These are phyloP conservation scores for Dothideomycetes sp. DNA, from an alignment of 2,329 filamentous ascomycete genomes.

Conservation along the genomic window DNA sequence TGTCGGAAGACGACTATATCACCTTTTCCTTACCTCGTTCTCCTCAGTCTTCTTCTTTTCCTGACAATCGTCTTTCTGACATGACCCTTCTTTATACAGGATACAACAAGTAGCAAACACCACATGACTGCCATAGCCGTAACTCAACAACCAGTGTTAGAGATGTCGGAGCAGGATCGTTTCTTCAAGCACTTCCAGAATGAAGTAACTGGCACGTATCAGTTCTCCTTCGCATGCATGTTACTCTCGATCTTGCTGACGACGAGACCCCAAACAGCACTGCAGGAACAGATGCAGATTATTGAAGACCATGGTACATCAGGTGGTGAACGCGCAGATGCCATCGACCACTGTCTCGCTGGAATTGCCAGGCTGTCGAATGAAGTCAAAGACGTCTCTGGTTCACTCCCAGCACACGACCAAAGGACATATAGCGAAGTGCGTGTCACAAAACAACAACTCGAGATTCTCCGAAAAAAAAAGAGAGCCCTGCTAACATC, in stretches of 20 bases:
- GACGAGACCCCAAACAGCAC: conserved; percentile 39
- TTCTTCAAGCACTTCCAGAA: conserved; percentile 80
- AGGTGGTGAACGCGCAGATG: conserved; percentile 69
- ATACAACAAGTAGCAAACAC: not conserved
- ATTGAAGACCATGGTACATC: conserved; percentile 54
- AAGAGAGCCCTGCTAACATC: too few relatives aligned
- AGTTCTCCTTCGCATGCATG: not conserved
- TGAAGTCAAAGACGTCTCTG: conserved; percentile 74
- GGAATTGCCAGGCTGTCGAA: conserved; percentile 72
- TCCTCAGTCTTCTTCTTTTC: not conserved
- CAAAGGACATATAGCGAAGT: conserved; percentile 78
- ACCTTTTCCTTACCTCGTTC: not conserved
- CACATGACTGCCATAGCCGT: conserved; percentile 10
- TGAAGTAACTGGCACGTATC: conserved; percentile 55
- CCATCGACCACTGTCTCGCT: conserved; percentile 69
- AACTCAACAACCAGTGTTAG: not conserved
- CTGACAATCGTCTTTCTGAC: conserved; percentile 1
- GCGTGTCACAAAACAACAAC: conserved; percentile 16
- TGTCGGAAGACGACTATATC: not conserved
- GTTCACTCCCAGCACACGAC: conserved; percentile 80
- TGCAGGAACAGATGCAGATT: conserved; percentile 66
- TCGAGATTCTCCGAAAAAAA: not conserved
- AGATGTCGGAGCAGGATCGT: conserved; percentile 36
- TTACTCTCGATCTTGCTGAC: conserved; percentile 5
- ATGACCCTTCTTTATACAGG: not conserved